These are phyloP conservation scores for Xylariaceae sp. DNA, from an alignment of 2,329 filamentous ascomycete species.

Conservation along the genomic window DNA sequence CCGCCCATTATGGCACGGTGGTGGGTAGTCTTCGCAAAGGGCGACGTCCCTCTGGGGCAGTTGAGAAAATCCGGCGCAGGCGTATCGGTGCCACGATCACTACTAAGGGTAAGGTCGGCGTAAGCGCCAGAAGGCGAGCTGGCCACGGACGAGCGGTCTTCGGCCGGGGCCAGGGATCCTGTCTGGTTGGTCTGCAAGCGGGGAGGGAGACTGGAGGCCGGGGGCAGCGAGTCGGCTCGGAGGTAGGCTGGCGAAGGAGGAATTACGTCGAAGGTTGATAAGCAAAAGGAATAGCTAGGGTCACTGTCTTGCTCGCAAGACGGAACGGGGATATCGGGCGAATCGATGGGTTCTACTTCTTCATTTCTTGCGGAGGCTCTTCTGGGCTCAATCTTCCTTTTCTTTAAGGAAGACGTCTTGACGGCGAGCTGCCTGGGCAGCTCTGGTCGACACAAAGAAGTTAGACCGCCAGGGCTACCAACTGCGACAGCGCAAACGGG, in stretches of 20 bases:
- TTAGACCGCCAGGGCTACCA: constrained; percentile 12
- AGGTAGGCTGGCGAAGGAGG: constrained; percentile 36
- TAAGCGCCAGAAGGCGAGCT: constrained; percentile 57
- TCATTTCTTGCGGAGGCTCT: constrained; percentile 41
- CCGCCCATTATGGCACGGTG: constrained; percentile 56
- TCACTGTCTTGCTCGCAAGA: constrained; percentile 51
- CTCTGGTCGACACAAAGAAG: constrained; percentile 38
- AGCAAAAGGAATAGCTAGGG: constrained; percentile 47
- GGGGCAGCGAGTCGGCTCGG: constrained; percentile 35
- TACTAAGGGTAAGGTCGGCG: constrained; percentile 54
- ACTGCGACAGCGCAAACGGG: constrained; percentile 2
- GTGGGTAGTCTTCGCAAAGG: constrained; percentile 46
- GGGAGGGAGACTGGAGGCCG: constrained; percentile 50
- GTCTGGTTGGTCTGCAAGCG: constrained; percentile 46
- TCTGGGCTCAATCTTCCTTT: constrained; percentile 60
- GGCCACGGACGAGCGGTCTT: constrained; percentile 52
- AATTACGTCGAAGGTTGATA: constrained; percentile 39
- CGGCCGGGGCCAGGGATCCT: constrained; percentile 41
- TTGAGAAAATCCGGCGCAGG: constrained; percentile 38
- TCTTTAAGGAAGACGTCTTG: constrained; percentile 72
- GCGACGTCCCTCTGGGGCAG: constrained; percentile 47
- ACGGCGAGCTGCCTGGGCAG: constrained; percentile 62
- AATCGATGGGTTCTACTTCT: constrained; percentile 32
- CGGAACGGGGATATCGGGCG: constrained; percentile 46
- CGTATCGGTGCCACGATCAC: constrained; percentile 47